These are phyloP conservation scores for Dryas octopetala DNA, from an alignment of 306 rosid species.

Conservation along the genomic window DNA sequence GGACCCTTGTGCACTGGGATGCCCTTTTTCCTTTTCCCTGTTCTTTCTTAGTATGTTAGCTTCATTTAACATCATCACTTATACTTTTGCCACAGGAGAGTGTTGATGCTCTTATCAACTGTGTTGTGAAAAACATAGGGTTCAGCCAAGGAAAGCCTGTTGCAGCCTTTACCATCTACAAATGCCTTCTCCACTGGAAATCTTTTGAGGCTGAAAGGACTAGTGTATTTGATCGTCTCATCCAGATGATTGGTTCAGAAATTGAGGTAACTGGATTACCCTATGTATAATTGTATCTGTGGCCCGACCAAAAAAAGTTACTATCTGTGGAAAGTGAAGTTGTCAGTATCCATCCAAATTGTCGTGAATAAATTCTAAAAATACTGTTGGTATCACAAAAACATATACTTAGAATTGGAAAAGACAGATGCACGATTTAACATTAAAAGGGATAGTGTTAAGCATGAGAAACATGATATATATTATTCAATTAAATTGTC, in stretches of 20 bases:
- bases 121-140: slow-evolving; percentile 81
- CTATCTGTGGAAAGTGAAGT: not conserved
- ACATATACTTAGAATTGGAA: no score
- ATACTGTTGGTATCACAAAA: no score
- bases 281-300: slow-evolving; percentile 6
- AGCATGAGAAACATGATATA: not conserved
- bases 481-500: not conserved
- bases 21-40: not conserved
- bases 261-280: slow-evolving; percentile 67
- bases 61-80: slow-evolving; percentile 22
- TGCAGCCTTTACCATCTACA: slow-evolving; percentile 96
- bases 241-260: slow-evolving; percentile 98
- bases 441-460: not conserved
- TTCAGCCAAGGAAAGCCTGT: slow-evolving; percentile 92
- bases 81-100: slow-evolving; percentile 63
- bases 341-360: no score
- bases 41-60: slow-evolving; percentile 8
- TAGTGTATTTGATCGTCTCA: slow-evolving; percentile 98
- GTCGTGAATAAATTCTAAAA: no score
- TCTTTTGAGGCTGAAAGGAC: slow-evolving; percentile 99
- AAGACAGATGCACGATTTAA: not conserved
- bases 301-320: not conserved
- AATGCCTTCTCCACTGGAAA: slow-evolving; percentile 98
- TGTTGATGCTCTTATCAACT: slow-evolving; percentile 87
- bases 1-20: not conserved